Percentiles rank a stretch among this genome's conserved stretches.
phyloP scores from a whole-genome alignment of 331 rosid genomes.

The Rosa hybrid region DNA sequence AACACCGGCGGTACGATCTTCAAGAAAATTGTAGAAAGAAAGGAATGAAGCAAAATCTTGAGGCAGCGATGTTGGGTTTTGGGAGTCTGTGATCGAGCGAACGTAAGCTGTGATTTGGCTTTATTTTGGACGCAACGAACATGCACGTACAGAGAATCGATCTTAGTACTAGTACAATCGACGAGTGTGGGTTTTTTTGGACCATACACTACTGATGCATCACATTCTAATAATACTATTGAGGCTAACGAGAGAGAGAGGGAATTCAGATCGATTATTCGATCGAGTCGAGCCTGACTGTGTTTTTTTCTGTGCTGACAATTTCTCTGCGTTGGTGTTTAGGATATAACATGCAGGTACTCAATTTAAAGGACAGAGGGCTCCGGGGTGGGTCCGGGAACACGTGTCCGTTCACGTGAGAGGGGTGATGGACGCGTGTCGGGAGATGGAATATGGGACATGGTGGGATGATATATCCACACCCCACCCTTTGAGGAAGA shows the following conservation, averaged over 20 bases:
- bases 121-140: constrained; percentile 58
- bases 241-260: background rate
- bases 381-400: background rate
- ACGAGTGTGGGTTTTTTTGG: background rate
- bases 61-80: constrained; percentile 45
- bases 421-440: constrained; percentile 37
- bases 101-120: constrained; percentile 67
- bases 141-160: constrained; percentile 40
- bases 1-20: background rate
- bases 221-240: background rate
- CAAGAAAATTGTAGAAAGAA: background rate
- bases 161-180: background rate
- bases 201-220: background rate
- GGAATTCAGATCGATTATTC: background rate
- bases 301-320: background rate
- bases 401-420: constrained; percentile 47
- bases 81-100: constrained; percentile 22
- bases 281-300: background rate
- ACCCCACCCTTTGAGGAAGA: background rate
- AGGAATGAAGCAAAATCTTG: constrained; percentile 47
- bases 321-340: constrained; percentile 25
- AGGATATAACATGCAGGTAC: constrained; percentile 50
- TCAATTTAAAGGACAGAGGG: constrained; percentile 54
- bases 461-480: background rate
- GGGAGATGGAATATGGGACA: constrained; percentile 3